Percentiles rank a stretch among this genome's conserved stretches.
phyloP scores from a whole-genome alignment of 345 rosid species.

The Sapria himalayana region DNA sequence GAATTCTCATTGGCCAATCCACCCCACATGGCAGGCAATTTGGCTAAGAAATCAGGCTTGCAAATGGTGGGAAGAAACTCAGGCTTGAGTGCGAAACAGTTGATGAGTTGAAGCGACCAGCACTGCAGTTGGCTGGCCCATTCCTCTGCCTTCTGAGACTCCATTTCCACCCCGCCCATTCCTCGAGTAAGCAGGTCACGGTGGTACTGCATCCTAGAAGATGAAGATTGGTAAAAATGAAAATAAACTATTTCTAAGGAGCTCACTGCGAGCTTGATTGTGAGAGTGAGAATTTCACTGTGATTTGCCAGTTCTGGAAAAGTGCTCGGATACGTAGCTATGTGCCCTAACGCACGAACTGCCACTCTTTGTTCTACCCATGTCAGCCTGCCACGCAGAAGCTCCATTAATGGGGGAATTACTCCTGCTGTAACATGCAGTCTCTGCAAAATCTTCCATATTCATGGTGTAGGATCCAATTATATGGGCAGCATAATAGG shows the following conservation, averaged over 20 bases:
- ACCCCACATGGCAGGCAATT: slow-evolving; percentile 98
- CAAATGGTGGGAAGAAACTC: slow-evolving; percentile 86
- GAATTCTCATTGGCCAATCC: slow-evolving; percentile 97
- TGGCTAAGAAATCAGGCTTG: slow-evolving; percentile 76
- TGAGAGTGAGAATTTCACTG: slow-evolving; percentile 73
- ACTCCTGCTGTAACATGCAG: slow-evolving; percentile 76
- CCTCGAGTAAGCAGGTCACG: slow-evolving; percentile 96
- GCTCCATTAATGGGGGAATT: slow-evolving; percentile 75
- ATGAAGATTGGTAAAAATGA: slow-evolving; percentile 74
- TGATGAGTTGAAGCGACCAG: slow-evolving; percentile 99
- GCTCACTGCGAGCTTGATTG: slow-evolving; percentile 81
- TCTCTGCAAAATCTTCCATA: slow-evolving; percentile 90
- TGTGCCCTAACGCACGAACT: slow-evolving; percentile 82
- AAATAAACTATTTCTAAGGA: slow-evolving; percentile 91
- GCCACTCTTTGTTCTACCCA: slow-evolving; percentile 99
- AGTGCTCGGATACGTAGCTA: slow-evolving; percentile 81
- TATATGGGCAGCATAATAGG: slow-evolving; percentile 94
- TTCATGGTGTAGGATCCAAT: slow-evolving; percentile 99
- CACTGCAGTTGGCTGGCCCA: slow-evolving; percentile 99
- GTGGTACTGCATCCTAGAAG: slow-evolving; percentile 72
- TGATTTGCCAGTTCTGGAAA: slow-evolving; percentile 63
- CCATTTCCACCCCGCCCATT: slow-evolving; percentile 99
- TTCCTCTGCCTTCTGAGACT: slow-evolving; percentile 94
- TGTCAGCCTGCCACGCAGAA: slow-evolving; percentile 78
- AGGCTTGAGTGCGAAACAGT: slow-evolving; percentile 94